Conservation (phyloP, 805 yeast genomes). For the Candida lessepsii region DNA sequence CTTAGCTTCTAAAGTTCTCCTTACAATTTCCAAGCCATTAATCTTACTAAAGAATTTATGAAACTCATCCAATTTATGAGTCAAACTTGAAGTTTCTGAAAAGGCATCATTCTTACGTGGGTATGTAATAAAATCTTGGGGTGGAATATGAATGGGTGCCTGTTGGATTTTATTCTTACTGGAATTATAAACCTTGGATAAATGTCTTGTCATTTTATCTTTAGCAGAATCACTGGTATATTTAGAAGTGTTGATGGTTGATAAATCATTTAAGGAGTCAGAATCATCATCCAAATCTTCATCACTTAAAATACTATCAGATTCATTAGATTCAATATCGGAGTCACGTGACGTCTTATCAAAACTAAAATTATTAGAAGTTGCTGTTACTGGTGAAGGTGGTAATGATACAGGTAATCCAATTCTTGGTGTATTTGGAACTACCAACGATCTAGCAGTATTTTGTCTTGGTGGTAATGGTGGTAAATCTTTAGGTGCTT, state of each 20-base stretch:
- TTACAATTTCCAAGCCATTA: conserved; percentile 5
- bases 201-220: conserved; percentile 15
- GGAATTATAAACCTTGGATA: conserved; percentile 30
- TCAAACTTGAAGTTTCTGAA: conserved; percentile 20
- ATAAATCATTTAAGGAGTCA: conserved; percentile 3
- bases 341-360: conserved; percentile 9
- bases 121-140: conserved; percentile 1
- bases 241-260: conserved; percentile 3
- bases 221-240: conserved; percentile 8
- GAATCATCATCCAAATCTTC: conserved; percentile 9
- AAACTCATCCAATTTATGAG: conserved; percentile 26
- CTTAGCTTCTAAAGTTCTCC: conserved; percentile 15
- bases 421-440: conserved; percentile 11
- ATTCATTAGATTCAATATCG: conserved; percentile 12
- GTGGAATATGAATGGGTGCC: conserved; percentile 26
- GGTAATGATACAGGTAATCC: conserved; percentile 12
- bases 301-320: conserved; percentile 12
- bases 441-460: conserved; percentile 15
- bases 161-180: conserved; percentile 32
- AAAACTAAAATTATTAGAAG: conserved; percentile 1
- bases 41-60: conserved; percentile 23
- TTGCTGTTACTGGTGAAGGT: conserved; percentile 12
- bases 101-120: conserved; percentile 12
- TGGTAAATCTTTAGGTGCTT: conserved; percentile 18
- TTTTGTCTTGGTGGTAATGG: conserved; percentile 34